phyloP scores from a whole-genome alignment of 805 yeast species.

The Priceomyces fermenticarens region DNA sequence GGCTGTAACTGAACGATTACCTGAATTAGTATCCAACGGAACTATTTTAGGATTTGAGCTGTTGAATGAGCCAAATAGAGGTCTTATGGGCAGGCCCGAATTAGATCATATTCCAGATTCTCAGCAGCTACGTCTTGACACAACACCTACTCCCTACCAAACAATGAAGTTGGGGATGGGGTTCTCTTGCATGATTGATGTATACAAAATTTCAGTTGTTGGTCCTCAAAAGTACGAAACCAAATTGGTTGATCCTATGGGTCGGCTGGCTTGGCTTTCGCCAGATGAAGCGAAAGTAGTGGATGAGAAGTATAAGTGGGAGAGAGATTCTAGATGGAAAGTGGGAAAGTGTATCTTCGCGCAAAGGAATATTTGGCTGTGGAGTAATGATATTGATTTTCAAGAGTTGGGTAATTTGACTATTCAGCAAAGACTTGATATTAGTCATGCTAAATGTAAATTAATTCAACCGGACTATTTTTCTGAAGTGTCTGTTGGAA shows the following conservation, averaged over 20 bases:
- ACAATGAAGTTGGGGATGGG: constrained; percentile 80
- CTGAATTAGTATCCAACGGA: constrained; percentile 37
- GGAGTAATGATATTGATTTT: constrained; percentile 21
- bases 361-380: constrained; percentile 75
- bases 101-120: constrained; percentile 52
- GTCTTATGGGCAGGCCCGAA: constrained; percentile 63
- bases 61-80: constrained; percentile 81
- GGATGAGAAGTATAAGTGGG: constrained; percentile 71
- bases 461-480: constrained; percentile 30
- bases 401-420: constrained; percentile 15
- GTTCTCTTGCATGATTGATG: constrained; percentile 60
- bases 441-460: constrained; percentile 17
- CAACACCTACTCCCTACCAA: constrained; percentile 81
- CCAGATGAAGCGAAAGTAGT: constrained; percentile 36
- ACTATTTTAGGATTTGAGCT: constrained; percentile 78
- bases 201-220: constrained; percentile 63
- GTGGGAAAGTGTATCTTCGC: constrained; percentile 80
- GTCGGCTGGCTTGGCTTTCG: constrained; percentile 66
- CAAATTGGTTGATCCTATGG: constrained; percentile 60
- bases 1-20: constrained; percentile 20
- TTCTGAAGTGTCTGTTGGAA: constrained; percentile 21
- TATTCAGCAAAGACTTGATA: constrained; percentile 26
- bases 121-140: constrained; percentile 70
- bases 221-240: constrained; percentile 73
- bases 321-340: constrained; percentile 61